A percentile compares a stretch with the other conserved stretches of the same genome.
phyloP scores from a whole-genome alignment of 1,284 basidiomycete species.

The Thelephora terrestris region DNA sequence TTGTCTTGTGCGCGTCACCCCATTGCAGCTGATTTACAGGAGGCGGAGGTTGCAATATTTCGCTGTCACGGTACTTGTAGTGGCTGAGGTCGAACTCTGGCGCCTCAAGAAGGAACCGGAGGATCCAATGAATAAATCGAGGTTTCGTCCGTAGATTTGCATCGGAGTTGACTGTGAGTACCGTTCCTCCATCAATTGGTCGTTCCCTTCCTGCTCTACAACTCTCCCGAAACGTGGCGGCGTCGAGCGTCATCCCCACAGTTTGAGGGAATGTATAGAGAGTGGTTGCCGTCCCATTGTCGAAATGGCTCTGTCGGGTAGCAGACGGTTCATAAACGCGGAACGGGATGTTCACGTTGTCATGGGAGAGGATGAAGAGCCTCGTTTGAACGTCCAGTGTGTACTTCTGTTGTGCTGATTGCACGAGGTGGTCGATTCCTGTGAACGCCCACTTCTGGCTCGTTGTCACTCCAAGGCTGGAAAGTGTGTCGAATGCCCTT shows the following conservation, averaged over 20 bases:
- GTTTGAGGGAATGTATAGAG: background rate
- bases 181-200: too few relatives aligned
- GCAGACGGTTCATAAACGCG: too few relatives aligned
- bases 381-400: too few relatives aligned
- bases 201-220: too few relatives aligned
- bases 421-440: conserved; percentile 16
- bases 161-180: too few relatives aligned
- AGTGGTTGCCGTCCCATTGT: background rate
- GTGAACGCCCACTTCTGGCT: conserved; percentile 27
- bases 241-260: too few relatives aligned
- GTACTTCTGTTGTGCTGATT: too few relatives aligned
- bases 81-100: conserved; percentile 2
- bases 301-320: background rate
- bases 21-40: too few relatives aligned
- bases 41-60: background rate
- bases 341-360: too few relatives aligned
- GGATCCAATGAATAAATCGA: conserved; percentile 1
- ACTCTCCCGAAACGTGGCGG: too few relatives aligned
- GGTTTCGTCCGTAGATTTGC: too few relatives aligned
- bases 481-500: conserved; percentile 24
- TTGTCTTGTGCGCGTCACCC: background rate
- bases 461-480: conserved; percentile 24
- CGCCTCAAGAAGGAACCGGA: conserved; percentile 6
- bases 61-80: background rate
- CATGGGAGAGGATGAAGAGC: conserved; percentile 8